Percentiles rank a stretch among this genome's conserved stretches.
These are phyloP conservation scores for Cladophialophora immunda DNA, from an alignment of 2,329 filamentous ascomycete species.

Conservation along the genomic window DNA sequence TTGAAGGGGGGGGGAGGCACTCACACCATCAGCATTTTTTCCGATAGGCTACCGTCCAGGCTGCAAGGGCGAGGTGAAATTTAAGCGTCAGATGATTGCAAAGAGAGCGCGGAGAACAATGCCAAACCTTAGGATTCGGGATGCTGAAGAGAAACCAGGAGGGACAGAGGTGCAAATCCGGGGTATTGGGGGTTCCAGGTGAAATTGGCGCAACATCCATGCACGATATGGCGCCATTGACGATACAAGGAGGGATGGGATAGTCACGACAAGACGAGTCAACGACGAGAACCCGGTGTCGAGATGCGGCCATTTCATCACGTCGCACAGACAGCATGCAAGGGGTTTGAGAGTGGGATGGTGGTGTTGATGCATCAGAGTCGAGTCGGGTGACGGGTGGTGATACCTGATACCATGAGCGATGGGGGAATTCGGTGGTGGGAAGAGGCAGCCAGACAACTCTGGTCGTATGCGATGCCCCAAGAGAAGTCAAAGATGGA, in stretches of 20 bases:
- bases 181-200: background rate
- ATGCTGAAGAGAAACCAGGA: background rate
- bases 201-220: background rate
- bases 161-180: background rate
- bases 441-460: background rate
- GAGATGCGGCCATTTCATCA: slow-evolving; percentile 6
- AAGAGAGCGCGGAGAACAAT: background rate
- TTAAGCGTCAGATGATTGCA: slow-evolving; percentile 2
- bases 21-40: slow-evolving; percentile 3
- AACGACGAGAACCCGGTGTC: background rate
- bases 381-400: slow-evolving; percentile 1
- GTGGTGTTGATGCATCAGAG: background rate
- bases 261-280: background rate
- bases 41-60: background rate
- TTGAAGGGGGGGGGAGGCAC: background rate
- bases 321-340: background rate
- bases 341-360: background rate
- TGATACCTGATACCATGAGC: slow-evolving; percentile 1
- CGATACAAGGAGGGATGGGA: background rate
- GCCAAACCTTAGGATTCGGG: background rate
- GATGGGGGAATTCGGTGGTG: background rate
- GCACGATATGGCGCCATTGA: background rate
- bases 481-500: background rate
- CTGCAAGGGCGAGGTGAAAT: background rate
- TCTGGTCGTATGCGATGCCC: background rate